phyloP scores from a whole-genome alignment of 139 green algal genomes.

The Bryopsis sp. region DNA sequence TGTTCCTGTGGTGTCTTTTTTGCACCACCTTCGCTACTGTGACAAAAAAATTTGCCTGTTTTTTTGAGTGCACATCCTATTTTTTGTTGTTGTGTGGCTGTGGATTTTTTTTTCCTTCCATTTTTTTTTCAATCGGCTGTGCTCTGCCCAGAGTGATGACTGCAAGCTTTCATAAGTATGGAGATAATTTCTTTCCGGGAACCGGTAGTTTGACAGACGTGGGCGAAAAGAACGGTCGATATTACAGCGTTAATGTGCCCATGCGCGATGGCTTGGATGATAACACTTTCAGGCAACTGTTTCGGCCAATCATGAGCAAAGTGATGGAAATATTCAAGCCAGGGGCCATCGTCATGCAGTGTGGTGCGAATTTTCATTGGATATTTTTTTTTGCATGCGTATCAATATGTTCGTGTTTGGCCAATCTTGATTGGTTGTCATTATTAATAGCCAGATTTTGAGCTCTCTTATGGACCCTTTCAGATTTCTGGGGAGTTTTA shows the following conservation, averaged over 20 bases:
- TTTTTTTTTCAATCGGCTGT: not conserved
- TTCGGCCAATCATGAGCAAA: constrained; percentile 62
- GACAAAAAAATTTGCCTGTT: no score
- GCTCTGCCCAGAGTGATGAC: constrained; percentile 57
- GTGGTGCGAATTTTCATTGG: constrained; percentile 32
- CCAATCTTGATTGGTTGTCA: not conserved
- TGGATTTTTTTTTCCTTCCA: not conserved
- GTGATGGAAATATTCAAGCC: constrained; percentile 84
- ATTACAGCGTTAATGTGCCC: constrained; percentile 76
- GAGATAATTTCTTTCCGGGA: constrained; percentile 83
- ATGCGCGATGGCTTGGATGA: constrained; percentile 83
- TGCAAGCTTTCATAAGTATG: constrained; percentile 91
- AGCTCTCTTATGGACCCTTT: no score
- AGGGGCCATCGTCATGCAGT: constrained; percentile 87
- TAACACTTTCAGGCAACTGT: constrained; percentile 63
- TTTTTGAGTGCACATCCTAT: constrained; percentile 1
- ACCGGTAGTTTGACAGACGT: constrained; percentile 78
- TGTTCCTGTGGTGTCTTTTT: no score
- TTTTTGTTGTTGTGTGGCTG: not conserved
- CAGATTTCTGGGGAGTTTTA: no score
- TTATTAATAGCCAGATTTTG: no score
- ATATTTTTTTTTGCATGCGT: not conserved
- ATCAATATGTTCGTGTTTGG: not conserved
- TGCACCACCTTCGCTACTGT: no score
- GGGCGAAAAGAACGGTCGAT: constrained; percentile 56